These are phyloP conservation scores for Beauveria brongniartii DNA, from an alignment of 2,329 filamentous ascomycete genomes.

Conservation along the genomic window DNA sequence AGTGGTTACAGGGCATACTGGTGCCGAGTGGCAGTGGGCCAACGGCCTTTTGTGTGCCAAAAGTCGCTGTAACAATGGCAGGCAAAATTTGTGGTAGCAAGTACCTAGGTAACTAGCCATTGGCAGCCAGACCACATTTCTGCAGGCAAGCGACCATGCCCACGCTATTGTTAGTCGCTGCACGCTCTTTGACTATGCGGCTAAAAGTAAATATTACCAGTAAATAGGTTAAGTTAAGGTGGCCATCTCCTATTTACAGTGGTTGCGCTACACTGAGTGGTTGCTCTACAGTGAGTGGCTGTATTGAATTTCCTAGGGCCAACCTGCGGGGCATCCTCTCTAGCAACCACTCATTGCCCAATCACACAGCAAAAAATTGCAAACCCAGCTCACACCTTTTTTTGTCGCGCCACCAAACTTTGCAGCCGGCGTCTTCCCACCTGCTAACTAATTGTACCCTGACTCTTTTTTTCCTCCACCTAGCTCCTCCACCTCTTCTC, in stretches of 20 bases:
- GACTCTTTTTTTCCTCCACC: conserved; percentile 19
- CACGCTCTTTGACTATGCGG: too few relatives aligned
- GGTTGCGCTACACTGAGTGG: too few relatives aligned
- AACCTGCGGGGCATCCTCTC: background rate
- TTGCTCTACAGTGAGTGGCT: background rate
- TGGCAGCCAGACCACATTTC: too few relatives aligned
- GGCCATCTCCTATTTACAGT: too few relatives aligned
- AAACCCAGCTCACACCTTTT: conserved; percentile 25
- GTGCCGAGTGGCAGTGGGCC: background rate
- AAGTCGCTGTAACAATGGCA: background rate
- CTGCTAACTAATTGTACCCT: conserved; percentile 15
- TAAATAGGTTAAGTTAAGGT: too few relatives aligned
- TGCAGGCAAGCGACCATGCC: too few relatives aligned
- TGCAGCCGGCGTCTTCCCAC: conserved; percentile 2
- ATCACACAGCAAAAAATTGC: conserved; percentile 34
- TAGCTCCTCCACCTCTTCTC: conserved; percentile 19
- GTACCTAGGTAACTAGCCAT: too few relatives aligned
- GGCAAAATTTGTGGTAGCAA: too few relatives aligned
- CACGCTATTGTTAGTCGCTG: too few relatives aligned
- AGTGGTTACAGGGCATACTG: background rate
- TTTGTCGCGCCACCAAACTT: conserved; percentile 22
- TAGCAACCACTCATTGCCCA: conserved; percentile 18
- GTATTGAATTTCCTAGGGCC: background rate
- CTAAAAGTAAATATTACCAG: too few relatives aligned
- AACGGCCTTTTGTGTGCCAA: background rate